Conservation (phyloP, 352 stramenopile species). For the Proteromonas lacertae region DNA sequence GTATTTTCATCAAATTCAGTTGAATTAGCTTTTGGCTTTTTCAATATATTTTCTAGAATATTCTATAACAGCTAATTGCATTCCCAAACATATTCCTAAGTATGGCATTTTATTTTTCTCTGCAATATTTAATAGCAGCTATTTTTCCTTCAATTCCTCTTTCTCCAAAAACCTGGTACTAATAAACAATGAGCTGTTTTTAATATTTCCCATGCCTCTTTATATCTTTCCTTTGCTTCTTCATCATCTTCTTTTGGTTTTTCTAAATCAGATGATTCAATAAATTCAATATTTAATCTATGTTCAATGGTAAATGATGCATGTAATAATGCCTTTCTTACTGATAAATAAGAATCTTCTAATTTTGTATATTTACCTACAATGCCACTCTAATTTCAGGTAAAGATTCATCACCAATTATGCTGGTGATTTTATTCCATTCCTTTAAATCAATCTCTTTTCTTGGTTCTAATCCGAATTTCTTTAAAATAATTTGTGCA, state of each 20-base stretch:
- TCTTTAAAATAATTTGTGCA: conserved; percentile 40
- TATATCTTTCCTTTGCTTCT: conserved; percentile 24
- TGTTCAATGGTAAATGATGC: conserved; percentile 19
- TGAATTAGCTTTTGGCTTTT: conserved; percentile 4
- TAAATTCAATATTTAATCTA: conserved; percentile 61
- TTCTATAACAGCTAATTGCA: conserved; percentile 18
- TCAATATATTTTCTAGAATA: conserved; percentile 4
- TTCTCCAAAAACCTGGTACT: conserved; percentile 57
- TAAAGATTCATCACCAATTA: conserved; percentile 1
- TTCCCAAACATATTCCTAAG: conserved; percentile 54
- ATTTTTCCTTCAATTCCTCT: conserved; percentile 13
- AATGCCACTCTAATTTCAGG: conserved; percentile 30
- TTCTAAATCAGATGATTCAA: conserved; percentile 57
- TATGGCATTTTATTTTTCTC: conserved; percentile 53
- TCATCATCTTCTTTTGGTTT: not conserved
- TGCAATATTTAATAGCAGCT: conserved; percentile 39
- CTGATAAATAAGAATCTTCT: conserved; percentile 51
- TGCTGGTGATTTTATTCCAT: conserved; percentile 5
- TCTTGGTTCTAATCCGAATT: conserved; percentile 28
- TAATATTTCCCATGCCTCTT: conserved; percentile 39
- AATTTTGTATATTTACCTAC: conserved; percentile 80
- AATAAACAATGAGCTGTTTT: conserved; percentile 29
- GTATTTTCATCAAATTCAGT: conserved; percentile 4
- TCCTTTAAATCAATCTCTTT: too few species aligned
- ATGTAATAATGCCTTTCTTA: conserved; percentile 3